Evolutionary conservation across 768 basidiomycete genomes (phyloP), one percentile per base, ranked within the genome.

Genomic region (Scleroderma citrinum): DNA sequence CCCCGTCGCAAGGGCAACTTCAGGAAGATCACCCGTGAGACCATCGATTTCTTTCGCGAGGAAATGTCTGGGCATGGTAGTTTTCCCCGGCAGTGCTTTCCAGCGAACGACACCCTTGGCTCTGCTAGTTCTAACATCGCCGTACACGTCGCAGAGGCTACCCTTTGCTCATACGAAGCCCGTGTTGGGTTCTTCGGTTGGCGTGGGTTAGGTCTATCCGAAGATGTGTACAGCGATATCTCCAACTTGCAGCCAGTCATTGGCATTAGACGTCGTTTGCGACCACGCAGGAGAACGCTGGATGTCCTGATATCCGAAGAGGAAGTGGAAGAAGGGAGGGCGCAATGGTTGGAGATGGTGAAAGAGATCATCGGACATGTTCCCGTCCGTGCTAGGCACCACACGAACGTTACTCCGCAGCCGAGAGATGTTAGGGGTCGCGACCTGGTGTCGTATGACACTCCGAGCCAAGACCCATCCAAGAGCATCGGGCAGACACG

Each of bases 131-230:
- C 44, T 24, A 43, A 35, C 10, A 24, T 34, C 5, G 36, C 45
- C 0, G 20, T 47, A 31, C 49, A 23, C 13, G 56, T 57, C 34
- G 62, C 50, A n/a, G 63, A 64, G 34, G 58, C 48, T 0, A 56
- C 53, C 4, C 36, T 64, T 40, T 54, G 43, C 16, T 51, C 62
- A 12, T 64, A 64, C 47, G 62, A 64, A 45, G 59, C 63, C 0
- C 56, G 63, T 1, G 55, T 59, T 4, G 62, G 60, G 41, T 64
- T 64, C 56, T 65, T 48, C 45, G 62, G 62, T 3, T 65, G 63
- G 62, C 53, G 50, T 20, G 63, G 63, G 20, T 52, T 64, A 29
- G 55, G 60, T 16, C 20, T 52, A 12, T 14, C 29, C 30, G 46
- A 7, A n/a, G 16, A 30, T 31, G 31, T n/a, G 19, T 24, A 40